These are phyloP conservation scores for Globisporangium recalcitrans DNA, from an alignment of 352 stramenopile genomes.

Conservation along the genomic window DNA sequence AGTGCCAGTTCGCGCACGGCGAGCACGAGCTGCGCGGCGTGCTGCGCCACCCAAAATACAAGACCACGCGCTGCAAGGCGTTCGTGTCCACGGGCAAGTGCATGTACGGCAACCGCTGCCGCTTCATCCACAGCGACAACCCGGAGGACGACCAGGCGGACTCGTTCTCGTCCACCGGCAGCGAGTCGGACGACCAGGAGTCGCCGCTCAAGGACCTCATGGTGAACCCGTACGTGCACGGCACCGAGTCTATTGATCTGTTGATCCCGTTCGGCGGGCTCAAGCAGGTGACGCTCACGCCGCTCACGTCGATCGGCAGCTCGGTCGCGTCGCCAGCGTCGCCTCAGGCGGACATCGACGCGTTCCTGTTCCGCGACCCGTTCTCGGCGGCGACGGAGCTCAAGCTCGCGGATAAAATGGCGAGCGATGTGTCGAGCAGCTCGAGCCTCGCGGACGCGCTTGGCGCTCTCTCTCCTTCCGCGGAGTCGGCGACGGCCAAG, in stretches of 20 bases:
- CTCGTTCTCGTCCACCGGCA: slow-evolving; percentile 51
- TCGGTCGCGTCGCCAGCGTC: slow-evolving; percentile 23
- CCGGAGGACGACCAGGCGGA: slow-evolving; percentile 32
- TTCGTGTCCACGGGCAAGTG: slow-evolving; percentile 82
- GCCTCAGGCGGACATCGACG: slow-evolving; percentile 18
- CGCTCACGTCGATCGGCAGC: slow-evolving; percentile 39
- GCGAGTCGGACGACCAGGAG: slow-evolving; percentile 66
- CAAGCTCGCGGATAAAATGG: slow-evolving; percentile 25
- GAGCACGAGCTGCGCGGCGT: slow-evolving; percentile 81
- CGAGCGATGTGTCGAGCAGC: slow-evolving; percentile 13
- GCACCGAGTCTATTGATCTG: slow-evolving; percentile 55
- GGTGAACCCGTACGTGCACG: slow-evolving; percentile 65
- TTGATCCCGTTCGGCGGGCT: slow-evolving; percentile 60
- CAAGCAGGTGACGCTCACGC: slow-evolving; percentile 54
- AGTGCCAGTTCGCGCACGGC: slow-evolving; percentile 89
- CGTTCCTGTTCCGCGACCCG: slow-evolving; percentile 37
- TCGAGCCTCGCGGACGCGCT: slow-evolving; percentile 25
- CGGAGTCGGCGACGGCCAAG: slow-evolving; percentile 33
- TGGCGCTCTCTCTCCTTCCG: slow-evolving; percentile 28
- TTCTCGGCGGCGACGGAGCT: slow-evolving; percentile 30
- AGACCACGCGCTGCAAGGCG: slow-evolving; percentile 88
- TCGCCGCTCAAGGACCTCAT: slow-evolving; percentile 41
- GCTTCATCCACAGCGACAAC: slow-evolving; percentile 79
- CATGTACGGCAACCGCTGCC: slow-evolving; percentile 84
- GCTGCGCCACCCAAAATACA: slow-evolving; percentile 89